Percentiles rank a stretch among this genome's conserved stretches.
Evolutionary conservation across 2,329 filamentous ascomycete species (phyloP).

Genomic region (Macrophomina pseudophaseolina): DNA sequence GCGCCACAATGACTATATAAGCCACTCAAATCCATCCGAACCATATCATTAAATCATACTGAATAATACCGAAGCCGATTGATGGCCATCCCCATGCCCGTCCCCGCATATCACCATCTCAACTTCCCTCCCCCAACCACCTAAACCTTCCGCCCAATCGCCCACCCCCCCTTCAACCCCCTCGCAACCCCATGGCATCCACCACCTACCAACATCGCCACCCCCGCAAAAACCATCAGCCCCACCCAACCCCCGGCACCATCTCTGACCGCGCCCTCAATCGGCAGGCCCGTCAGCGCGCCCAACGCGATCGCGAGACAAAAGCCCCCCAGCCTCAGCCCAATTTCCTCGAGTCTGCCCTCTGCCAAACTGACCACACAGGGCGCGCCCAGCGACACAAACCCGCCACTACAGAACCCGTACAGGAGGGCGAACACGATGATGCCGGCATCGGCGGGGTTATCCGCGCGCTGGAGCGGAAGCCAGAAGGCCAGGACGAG

Average conservation of each 20-base stretch:
- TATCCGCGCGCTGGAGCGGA: conserved; percentile 42
- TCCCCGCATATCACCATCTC: too few species aligned
- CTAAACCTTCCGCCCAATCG: conserved; percentile 8
- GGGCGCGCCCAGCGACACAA: conserved; percentile 48
- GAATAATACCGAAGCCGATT: too few species aligned
- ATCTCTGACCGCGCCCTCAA: conserved; percentile 28
- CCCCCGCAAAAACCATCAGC: conserved; percentile 19
- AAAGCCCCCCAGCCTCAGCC: conserved; percentile 24
- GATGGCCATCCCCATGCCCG: too few species aligned
- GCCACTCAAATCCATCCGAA: too few species aligned
- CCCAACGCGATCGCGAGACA: conserved; percentile 25
- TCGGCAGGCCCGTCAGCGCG: conserved; percentile 27
- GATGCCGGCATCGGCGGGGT: conserved; percentile 42
- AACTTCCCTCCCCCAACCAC: too few species aligned
- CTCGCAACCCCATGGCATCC: not conserved
- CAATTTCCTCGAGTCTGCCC: conserved; percentile 23
- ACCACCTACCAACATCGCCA: conserved; percentile 10
- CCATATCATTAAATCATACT: too few species aligned
- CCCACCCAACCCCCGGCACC: not conserved
- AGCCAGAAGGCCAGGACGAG: conserved; percentile 52
- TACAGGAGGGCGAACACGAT: conserved; percentile 52
- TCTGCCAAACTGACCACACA: conserved; percentile 25
- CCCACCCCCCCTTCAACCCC: conserved; percentile 1
- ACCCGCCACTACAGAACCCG: conserved; percentile 55
- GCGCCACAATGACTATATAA: too few species aligned